These are phyloP conservation scores for Globisporangium radiosum DNA, from an alignment of 352 stramenopile species.

Conservation along the genomic window DNA sequence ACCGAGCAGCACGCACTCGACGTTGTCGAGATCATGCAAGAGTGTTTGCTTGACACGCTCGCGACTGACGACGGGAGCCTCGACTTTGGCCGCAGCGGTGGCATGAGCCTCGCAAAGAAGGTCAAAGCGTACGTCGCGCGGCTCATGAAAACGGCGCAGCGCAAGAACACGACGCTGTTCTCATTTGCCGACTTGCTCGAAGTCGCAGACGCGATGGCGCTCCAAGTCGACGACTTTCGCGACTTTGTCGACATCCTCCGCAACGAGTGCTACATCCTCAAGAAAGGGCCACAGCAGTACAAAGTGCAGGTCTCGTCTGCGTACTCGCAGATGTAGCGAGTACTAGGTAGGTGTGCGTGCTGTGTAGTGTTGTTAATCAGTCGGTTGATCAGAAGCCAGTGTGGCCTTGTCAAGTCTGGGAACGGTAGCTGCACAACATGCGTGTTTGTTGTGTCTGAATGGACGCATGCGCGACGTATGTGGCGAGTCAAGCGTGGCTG, in stretches of 20 bases:
- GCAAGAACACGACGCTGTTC: constrained; percentile 59
- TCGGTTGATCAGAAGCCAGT: too few species aligned
- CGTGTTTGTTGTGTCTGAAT: too few species aligned
- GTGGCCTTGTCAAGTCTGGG: too few species aligned
- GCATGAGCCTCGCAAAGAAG: constrained; percentile 64
- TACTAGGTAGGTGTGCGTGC: too few species aligned
- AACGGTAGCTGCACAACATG: too few species aligned
- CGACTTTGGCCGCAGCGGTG: constrained; percentile 75
- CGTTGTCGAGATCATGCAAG: constrained; percentile 95
- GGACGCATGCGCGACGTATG: too few species aligned
- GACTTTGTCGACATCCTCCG: constrained; percentile 85
- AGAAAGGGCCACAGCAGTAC: constrained; percentile 75
- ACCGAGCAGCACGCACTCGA: constrained; percentile 93
- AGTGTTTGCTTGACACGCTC: constrained; percentile 89
- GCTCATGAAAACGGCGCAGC: constrained; percentile 61
- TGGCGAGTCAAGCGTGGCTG: too few species aligned
- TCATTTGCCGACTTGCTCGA: constrained; percentile 71
- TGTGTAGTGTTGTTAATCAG: too few species aligned
- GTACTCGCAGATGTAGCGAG: constrained; percentile 20
- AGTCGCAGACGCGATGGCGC: constrained; percentile 61
- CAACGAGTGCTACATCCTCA: constrained; percentile 81
- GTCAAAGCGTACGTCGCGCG: constrained; percentile 78
- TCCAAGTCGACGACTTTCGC: constrained; percentile 73
- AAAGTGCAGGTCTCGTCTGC: constrained; percentile 59
- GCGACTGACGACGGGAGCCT: constrained; percentile 84